These are phyloP conservation scores for Barnettozyma populi DNA, from an alignment of 805 yeast genomes.

Conservation along the genomic window DNA sequence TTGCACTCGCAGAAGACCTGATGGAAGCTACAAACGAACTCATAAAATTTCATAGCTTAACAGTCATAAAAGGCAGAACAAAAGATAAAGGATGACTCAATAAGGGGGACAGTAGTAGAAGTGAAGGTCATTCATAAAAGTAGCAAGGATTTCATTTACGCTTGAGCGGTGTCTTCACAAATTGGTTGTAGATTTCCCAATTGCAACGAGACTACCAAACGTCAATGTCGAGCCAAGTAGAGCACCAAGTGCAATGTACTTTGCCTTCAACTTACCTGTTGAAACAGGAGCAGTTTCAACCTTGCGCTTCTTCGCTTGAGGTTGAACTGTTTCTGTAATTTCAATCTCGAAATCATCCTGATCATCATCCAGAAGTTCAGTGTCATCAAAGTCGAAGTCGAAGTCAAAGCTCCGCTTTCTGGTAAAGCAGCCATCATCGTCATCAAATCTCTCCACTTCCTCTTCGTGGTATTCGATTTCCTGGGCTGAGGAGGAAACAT, in stretches of 20 bases:
- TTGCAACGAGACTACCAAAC: slow-evolving; percentile 9
- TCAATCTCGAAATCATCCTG: not conserved
- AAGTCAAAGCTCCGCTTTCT: slow-evolving; percentile 1
- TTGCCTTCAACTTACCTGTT: not conserved
- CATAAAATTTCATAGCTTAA: not conserved
- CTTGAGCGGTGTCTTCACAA: not conserved
- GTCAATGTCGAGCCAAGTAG: slow-evolving; percentile 11
- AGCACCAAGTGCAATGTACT: slow-evolving; percentile 8
- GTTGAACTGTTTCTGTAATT: not conserved
- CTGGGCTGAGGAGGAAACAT: not conserved
- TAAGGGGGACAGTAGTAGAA: not conserved
- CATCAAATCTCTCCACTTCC: slow-evolving; percentile 2
- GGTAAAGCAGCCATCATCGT: slow-evolving; percentile 6
- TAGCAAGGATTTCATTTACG: not conserved
- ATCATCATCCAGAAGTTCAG: not conserved
- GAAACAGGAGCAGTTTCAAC: not conserved
- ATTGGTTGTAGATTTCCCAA: slow-evolving; percentile 6
- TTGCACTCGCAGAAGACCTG: too few relatives aligned
- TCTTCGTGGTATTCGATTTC: not conserved
- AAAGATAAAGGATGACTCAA: not conserved
- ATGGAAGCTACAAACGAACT: not conserved
- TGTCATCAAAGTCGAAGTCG: not conserved
- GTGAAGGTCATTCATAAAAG: not conserved
- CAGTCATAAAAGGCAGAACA: not conserved
- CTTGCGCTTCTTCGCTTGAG: not conserved